Evolutionary conservation across 805 yeast species (phyloP).

Genomic region (Kockiozyma suomiensis): DNA sequence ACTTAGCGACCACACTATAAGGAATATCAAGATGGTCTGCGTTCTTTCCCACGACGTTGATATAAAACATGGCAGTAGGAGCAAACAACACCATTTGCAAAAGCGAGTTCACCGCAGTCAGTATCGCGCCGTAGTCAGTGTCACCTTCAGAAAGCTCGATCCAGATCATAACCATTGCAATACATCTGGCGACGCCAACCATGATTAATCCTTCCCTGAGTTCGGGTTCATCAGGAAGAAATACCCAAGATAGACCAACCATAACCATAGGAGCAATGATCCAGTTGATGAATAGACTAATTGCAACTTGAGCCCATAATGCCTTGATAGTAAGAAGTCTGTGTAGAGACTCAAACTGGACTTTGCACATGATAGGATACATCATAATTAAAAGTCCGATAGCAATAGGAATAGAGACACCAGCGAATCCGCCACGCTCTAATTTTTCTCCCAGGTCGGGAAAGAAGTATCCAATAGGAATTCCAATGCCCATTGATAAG

Average conservation of each 20-base stretch:
- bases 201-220: slow-evolving; percentile 58
- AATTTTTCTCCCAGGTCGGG: slow-evolving; percentile 35
- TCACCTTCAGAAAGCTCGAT: slow-evolving; percentile 59
- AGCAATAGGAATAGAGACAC: slow-evolving; percentile 41
- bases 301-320: slow-evolving; percentile 41
- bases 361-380: slow-evolving; percentile 59
- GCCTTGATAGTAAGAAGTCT: slow-evolving; percentile 36
- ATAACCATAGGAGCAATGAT: slow-evolving; percentile 57
- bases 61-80: slow-evolving; percentile 53
- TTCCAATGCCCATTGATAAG: slow-evolving; percentile 37
- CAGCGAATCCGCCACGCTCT: slow-evolving; percentile 34
- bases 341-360: slow-evolving; percentile 53
- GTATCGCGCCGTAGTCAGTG: slow-evolving; percentile 52
- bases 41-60: slow-evolving; percentile 48
- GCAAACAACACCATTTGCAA: slow-evolving; percentile 57
- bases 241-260: slow-evolving; percentile 60
- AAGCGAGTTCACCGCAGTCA: slow-evolving; percentile 56
- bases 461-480: slow-evolving; percentile 36
- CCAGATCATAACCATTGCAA: slow-evolving; percentile 65
- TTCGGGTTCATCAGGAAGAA: slow-evolving; percentile 52
- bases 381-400: slow-evolving; percentile 59
- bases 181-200: slow-evolving; percentile 63
- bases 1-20: slow-evolving; percentile 50
- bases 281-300: slow-evolving; percentile 57
- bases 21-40: slow-evolving; percentile 34